Base-by-base conservation (phyloP, 768 basidiomycete species). In the Hygrocybe punicea region DNA sequence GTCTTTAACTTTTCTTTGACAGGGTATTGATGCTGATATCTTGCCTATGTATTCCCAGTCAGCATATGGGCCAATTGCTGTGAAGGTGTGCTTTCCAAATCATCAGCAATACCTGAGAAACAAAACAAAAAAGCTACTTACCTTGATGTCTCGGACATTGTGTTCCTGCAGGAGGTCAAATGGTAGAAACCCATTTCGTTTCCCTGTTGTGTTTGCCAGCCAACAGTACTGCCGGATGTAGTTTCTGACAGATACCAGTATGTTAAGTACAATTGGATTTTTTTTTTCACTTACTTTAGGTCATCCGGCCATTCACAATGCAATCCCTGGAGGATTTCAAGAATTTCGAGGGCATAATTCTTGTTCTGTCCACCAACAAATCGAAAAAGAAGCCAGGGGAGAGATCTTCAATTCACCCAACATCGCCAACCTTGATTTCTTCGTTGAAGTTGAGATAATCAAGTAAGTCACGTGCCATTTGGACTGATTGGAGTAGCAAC, bases 401-500 rank as follows among this genome's bases (percentile, higher is more conserved):
- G 45, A 69, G 60, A 35, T 60, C 61, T 53, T 76, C 70, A 68
- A 77, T 71, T 0, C 63, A 8, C 1, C 73, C 71, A 7, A 77
- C 70, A 61, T 77, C 73, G 11, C 79, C 76, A 3, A 49, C 35
- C 36, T 60, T 64, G 21, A 78, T 75, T 0, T 76, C 73, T 3
- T 69, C 49, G 21, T 69, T 51, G 0, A 80, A 64, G 1, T 68
- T 64, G 36, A 79, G 55, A 52, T 76, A 79, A 3, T 67, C 65
- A 0, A 80, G 62, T 0, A 73, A 56, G 57, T 78, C 76, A 0
- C 66, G 59, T 45, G 71, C 73, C 62, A 66, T 76, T 70, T 73
- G 67, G 1, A 72, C 66, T 0, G 65, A 46, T 17, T 77, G 71
- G 0, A 35, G 37, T 1, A 64, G 52, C 1, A 65, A 5, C 6